Base-by-base conservation (phyloP, 371 early-diverging fungal genomes). In the Polyrhizophydium stewartii region DNA sequence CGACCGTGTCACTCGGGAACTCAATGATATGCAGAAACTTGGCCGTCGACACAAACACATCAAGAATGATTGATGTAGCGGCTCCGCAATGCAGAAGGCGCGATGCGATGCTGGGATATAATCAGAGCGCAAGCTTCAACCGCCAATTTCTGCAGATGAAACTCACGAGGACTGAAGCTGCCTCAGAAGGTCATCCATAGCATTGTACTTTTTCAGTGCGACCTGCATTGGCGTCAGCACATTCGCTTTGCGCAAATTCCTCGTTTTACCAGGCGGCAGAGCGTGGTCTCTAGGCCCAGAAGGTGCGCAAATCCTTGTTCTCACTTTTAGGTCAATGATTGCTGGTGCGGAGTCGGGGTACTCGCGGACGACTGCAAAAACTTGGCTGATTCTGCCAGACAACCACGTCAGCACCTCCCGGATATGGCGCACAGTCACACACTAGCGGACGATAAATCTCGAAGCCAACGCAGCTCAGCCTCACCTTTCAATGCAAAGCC, bases 51-150 rank as follows among this genome's bases (percentile, higher is more conserved):
- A 31, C 24, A 31, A 9, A 53, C 5, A 12, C 6, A 2, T 17
- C 19, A 7, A 53, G 53, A 53, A 53, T 53, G n/a, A 12, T 27
- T 31, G 2, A 5, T 7, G 25, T 53, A n/a, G 5, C 5, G 5
- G 27, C 53, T 9, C 53, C 53, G 35, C 53, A 53, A 53, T 53
- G 53, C 30, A 53, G 30, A 5, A 53, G 25, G 3, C 53, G 53
- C 5, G 30, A 32, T 25, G 16, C 53, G 25, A 53, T 53, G 21
- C 53, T 53, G 25, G 5, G 19, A 24, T 50, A 16, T 25, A 25
- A 40, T 40, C 12, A 40, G 40, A 10, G 40, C 19, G 40, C 40
- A 19, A 12, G 40, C 19, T 40, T 40, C 12, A 40, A 40, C n/a
- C n/a, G n/a, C n/a, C n/a, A n/a, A n/a, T n/a, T n/a, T n/a, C 19